These are phyloP conservation scores for Protomyces arabidopsidicola DNA, from an alignment of 1,139 yeast genomes.

Conservation along the genomic window DNA sequence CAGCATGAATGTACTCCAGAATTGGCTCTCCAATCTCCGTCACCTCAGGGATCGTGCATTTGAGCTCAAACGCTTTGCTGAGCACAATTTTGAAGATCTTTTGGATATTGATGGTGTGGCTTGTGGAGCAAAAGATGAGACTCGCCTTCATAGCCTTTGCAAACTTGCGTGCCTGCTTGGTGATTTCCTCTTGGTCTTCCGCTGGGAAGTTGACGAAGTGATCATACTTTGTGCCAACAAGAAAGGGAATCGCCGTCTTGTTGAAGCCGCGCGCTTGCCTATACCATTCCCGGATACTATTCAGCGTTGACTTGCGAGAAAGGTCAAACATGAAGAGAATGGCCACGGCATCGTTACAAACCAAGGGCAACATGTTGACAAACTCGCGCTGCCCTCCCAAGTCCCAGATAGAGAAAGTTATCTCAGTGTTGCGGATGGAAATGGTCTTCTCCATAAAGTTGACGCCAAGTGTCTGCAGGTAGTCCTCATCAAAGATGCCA, in stretches of 20 bases:
- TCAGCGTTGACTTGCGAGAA: constrained; percentile 78
- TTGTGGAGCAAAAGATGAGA: constrained; percentile 83
- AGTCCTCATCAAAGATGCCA: constrained; percentile 29
- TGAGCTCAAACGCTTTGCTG: constrained; percentile 86
- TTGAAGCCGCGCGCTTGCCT: constrained; percentile 88
- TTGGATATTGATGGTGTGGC: constrained; percentile 89
- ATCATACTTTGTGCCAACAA: constrained; percentile 93
- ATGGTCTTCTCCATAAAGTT: constrained; percentile 91
- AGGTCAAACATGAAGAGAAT: constrained; percentile 88
- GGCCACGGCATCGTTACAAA: constrained; percentile 91
- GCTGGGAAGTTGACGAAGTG: constrained; percentile 64
- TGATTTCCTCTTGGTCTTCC: constrained; percentile 79
- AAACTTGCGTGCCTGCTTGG: constrained; percentile 77
- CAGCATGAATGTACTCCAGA: not conserved
- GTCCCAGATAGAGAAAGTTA: constrained; percentile 93
- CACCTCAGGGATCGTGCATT: constrained; percentile 72
- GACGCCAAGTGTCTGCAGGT: constrained; percentile 55
- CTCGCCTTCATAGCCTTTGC: constrained; percentile 92
- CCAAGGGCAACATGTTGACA: constrained; percentile 91
- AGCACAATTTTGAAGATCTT: constrained; percentile 88
- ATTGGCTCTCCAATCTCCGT: constrained; percentile 46
- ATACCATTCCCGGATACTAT: constrained; percentile 91
- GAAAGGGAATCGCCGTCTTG: constrained; percentile 81
- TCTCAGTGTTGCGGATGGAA: constrained; percentile 79
- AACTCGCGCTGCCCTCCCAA: constrained; percentile 95